phyloP scores from a whole-genome alignment of 345 rosid species.

The Syzygium grande region DNA sequence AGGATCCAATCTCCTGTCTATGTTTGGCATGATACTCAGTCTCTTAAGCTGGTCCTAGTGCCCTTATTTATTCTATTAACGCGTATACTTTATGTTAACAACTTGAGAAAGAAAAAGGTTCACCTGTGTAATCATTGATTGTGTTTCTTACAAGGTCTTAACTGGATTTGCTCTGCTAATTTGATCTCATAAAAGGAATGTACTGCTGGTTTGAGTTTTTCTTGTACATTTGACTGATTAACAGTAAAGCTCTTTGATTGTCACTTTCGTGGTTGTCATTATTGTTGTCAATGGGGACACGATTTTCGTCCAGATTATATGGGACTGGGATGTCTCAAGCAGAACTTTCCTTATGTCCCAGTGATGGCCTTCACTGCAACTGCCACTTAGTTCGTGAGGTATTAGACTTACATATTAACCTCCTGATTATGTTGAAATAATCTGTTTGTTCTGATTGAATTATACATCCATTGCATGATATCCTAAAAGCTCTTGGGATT shows the following conservation, averaged over 20 bases:
- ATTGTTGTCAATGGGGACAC: slow-evolving; percentile 72
- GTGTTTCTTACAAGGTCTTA: too few relatives aligned
- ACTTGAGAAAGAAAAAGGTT: too few relatives aligned
- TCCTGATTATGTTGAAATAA: too few relatives aligned
- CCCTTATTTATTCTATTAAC: too few relatives aligned
- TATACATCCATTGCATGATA: slow-evolving; percentile 36
- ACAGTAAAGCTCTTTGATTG: too few relatives aligned
- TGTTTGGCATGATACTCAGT: neutral
- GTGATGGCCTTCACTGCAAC: slow-evolving; percentile 88
- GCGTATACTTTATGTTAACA: too few relatives aligned
- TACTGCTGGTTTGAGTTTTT: too few relatives aligned
- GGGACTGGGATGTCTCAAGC: slow-evolving; percentile 70
- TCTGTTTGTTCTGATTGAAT: too few relatives aligned
- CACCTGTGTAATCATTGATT: too few relatives aligned
- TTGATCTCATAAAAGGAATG: too few relatives aligned
- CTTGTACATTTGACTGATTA: too few relatives aligned
- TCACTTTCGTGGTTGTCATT: neutral
- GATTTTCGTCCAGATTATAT: slow-evolving; percentile 74
- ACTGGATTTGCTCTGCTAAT: slow-evolving; percentile 4
- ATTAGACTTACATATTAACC: too few relatives aligned
- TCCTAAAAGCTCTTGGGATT: slow-evolving; percentile 59
- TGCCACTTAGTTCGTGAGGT: slow-evolving; percentile 42
- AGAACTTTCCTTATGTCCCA: slow-evolving; percentile 59
- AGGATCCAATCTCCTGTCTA: neutral
- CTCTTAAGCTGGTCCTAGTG: neutral